These are phyloP conservation scores for Russula griseocarnosa DNA, from an alignment of 768 basidiomycete species.

Conservation along the genomic window DNA sequence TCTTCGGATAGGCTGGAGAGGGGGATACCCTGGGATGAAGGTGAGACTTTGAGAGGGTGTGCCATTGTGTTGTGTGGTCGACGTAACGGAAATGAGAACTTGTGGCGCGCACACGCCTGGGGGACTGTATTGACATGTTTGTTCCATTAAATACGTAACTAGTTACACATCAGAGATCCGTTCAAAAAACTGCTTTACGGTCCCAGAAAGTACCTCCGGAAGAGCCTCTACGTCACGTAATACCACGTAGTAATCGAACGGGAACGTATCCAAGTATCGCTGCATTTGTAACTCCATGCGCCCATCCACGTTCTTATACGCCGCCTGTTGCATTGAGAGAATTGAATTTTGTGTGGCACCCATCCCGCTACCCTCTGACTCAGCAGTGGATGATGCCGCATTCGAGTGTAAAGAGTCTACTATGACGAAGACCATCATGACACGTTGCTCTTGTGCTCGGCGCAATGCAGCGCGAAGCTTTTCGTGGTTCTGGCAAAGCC, in stretches of 20 bases:
- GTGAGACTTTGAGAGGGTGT: not conserved
- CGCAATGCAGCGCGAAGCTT: conserved; percentile 73
- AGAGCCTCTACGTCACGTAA: conserved; percentile 84
- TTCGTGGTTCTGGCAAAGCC: conserved; percentile 97
- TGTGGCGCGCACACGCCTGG: no score
- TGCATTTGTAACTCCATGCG: conserved; percentile 82
- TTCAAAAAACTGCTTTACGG: conserved; percentile 90
- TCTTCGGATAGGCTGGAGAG: conserved; percentile 18
- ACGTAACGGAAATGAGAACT: no score
- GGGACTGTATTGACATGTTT: not conserved
- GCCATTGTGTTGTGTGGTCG: conserved; percentile 1
- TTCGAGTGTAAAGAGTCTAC: conserved; percentile 78
- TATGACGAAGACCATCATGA: conserved; percentile 96
- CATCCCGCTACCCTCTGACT: conserved; percentile 1
- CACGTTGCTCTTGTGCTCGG: conserved; percentile 80
- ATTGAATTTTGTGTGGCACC: conserved; percentile 63
- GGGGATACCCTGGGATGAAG: not conserved
- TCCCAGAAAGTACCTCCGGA: conserved; percentile 84
- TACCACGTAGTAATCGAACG: conserved; percentile 97
- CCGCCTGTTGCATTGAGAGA: conserved; percentile 86
- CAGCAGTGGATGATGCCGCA: conserved; percentile 28
- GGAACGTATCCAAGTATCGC: conserved; percentile 93
- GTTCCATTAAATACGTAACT: not conserved
- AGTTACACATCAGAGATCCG: conserved; percentile 60
- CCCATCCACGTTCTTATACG: conserved; percentile 77